A percentile compares a stretch with the other conserved stretches of the same genome.
Evolutionary conservation across 805 yeast genomes (phyloP).

Genomic region (Yarrowia sp.): DNA sequence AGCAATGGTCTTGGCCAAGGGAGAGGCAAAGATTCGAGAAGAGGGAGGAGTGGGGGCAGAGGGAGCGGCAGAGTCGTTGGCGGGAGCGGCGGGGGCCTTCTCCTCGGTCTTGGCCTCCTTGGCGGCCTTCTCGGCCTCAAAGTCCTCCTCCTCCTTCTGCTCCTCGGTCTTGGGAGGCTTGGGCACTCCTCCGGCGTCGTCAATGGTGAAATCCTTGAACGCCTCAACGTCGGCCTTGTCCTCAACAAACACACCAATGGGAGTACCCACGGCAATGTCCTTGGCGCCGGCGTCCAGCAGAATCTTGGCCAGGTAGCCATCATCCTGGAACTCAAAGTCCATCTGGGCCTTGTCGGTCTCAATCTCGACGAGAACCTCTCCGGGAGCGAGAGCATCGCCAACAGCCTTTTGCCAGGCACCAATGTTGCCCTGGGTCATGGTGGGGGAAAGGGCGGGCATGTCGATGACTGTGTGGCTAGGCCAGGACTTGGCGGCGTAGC

Average conservation of each 20-base stretch:
- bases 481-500: conserved; percentile 48
- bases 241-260: conserved; percentile 96
- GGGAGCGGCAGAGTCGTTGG: conserved; percentile 6
- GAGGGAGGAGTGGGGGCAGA: conserved; percentile 41
- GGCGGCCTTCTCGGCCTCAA: conserved; percentile 36
- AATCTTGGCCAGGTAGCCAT: conserved; percentile 86
- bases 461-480: conserved; percentile 85
- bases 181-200: conserved; percentile 67
- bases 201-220: conserved; percentile 78
- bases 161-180: conserved; percentile 45
- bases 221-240: conserved; percentile 80
- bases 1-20: conserved; percentile 90
- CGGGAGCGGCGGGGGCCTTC: conserved; percentile 26
- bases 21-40: conserved; percentile 87
- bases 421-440: conserved; percentile 95
- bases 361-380: conserved; percentile 95
- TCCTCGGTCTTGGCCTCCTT: conserved; percentile 28
- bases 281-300: conserved; percentile 79
- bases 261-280: conserved; percentile 90
- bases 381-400: conserved; percentile 86
- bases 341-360: conserved; percentile 98
- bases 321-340: conserved; percentile 96
- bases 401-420: conserved; percentile 86
- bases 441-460: conserved; percentile 99
- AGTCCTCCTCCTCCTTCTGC: conserved; percentile 38